Percentiles rank a stretch among this genome's conserved stretches.
Evolutionary conservation across 2,329 filamentous ascomycete species (phyloP).

Genomic region (Hypoxylon sp.): DNA sequence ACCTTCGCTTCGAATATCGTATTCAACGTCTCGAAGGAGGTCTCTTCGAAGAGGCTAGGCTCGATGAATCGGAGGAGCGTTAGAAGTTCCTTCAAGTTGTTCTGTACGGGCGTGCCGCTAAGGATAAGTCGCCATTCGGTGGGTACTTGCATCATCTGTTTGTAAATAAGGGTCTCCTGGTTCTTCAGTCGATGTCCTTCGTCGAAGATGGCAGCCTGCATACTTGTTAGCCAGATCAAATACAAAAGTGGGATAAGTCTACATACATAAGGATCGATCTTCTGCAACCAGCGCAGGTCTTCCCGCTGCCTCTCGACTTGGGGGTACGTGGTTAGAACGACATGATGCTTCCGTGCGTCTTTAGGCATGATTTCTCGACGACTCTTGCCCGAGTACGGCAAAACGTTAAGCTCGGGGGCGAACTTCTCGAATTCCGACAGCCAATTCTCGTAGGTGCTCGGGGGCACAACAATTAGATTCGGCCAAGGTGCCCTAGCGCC

Average conservation of each 20-base stretch:
- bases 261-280: slow-evolving; percentile 59
- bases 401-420: slow-evolving; percentile 80
- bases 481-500: slow-evolving; percentile 67
- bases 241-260: slow-evolving; percentile 5
- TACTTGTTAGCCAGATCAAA: slow-evolving; percentile 19
- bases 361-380: slow-evolving; percentile 72
- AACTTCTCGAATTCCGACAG: slow-evolving; percentile 89
- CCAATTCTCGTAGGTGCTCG: slow-evolving; percentile 97
- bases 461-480: slow-evolving; percentile 89
- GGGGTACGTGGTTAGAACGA: slow-evolving; percentile 70
- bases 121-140: slow-evolving; percentile 88
- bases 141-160: slow-evolving; percentile 80
- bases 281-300: slow-evolving; percentile 64
- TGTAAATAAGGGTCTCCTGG: slow-evolving; percentile 83
- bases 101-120: slow-evolving; percentile 91
- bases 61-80: slow-evolving; percentile 95
- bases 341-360: slow-evolving; percentile 73
- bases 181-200: slow-evolving; percentile 97
- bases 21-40: slow-evolving; percentile 80
- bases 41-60: slow-evolving; percentile 80
- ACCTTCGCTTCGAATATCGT: slow-evolving; percentile 94
- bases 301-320: slow-evolving; percentile 65
- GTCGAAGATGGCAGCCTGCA: slow-evolving; percentile 79
- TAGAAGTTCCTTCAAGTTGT: slow-evolving; percentile 93
- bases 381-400: slow-evolving; percentile 74